Evolutionary conservation across 805 yeast species (phyloP), one percentile per base, ranked within the genome.

Genomic region (baker's yeast (Saccharomyces cerevisiae)): DNA sequence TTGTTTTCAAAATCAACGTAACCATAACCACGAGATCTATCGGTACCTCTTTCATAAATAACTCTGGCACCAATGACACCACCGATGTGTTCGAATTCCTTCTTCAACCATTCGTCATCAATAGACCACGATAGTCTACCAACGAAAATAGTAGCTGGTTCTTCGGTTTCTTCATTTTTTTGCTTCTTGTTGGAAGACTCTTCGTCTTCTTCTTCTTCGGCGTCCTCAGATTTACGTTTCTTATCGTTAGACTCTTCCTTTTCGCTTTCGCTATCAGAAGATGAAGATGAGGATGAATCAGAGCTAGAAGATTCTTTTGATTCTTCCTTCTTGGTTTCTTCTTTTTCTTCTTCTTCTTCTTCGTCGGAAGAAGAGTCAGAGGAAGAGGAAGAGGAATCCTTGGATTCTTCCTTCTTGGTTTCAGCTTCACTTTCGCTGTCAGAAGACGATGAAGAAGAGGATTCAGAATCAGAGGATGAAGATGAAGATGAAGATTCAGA

Each of bases 51-150:
- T 75, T 94, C 98, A 74, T 84, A 82, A 71, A 94, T 89, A 61
- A 94, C 96, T 77, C 99, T 85, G 62, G 98, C 97, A 65, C 84
- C 72, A 41, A 81, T 66, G 56, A 90, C 94, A 73, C 96, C 96
- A 51, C 92, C 96, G 53, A 74, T 66, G 58, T 79, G 81, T 71
- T 85, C 90, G 72, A 94, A 94, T 76, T 89, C 97, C 58, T 84
- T 77, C 74, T 79, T 79, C 72, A 94, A 83, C 96, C 96, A 88
- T 57, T 85, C 96, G 70, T 91, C 97, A 69, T 94, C 99, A 67
- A 94, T 81, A 73, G 84, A 87, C 98, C 98, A 94, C 22, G 98
- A 90, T 68, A 94, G 82, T 78, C 98, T 85, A 67, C 99, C 99
- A 61, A 91, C 98, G 67, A 94, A 94, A 61, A 94, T 73, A 57